Evolutionary conservation across 305 asterid genomes (phyloP).

Genomic region (Rubia occidens): DNA sequence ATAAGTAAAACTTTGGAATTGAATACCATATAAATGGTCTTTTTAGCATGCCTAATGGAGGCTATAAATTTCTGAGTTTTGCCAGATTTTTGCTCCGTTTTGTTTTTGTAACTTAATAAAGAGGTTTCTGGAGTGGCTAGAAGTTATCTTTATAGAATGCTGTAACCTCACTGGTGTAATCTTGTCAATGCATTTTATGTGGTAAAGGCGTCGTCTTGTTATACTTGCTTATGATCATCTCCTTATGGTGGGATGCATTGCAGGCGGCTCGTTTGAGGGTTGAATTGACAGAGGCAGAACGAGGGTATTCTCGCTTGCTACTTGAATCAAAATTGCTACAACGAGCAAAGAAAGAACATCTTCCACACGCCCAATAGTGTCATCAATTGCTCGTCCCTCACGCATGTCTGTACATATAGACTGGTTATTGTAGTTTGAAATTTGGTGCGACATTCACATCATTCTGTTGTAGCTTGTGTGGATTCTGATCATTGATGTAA

Average conservation of each 20-base stretch:
- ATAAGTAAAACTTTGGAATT: too few relatives aligned
- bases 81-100: too few relatives aligned
- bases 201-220: not conserved
- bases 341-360: conserved; percentile 33
- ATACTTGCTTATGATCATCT: not conserved
- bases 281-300: conserved; percentile 40
- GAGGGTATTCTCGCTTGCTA: conserved; percentile 43
- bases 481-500: not conserved
- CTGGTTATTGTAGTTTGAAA: conserved; percentile 1
- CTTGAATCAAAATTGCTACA: conserved; percentile 41
- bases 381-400: not conserved
- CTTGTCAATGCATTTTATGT: not conserved
- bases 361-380: not conserved
- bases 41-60: too few relatives aligned
- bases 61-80: too few relatives aligned
- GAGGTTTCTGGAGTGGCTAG: too few relatives aligned
- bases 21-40: too few relatives aligned
- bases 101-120: too few relatives aligned
- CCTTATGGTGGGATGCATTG: not conserved
- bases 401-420: not conserved
- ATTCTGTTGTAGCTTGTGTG: not conserved
- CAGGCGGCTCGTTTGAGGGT: conserved; percentile 41
- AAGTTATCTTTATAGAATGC: not conserved
- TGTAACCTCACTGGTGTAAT: not conserved
- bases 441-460: not conserved